Evolutionary conservation across 371 early-diverging fungal species (phyloP).

Genomic region (Nematocida sp.): DNA sequence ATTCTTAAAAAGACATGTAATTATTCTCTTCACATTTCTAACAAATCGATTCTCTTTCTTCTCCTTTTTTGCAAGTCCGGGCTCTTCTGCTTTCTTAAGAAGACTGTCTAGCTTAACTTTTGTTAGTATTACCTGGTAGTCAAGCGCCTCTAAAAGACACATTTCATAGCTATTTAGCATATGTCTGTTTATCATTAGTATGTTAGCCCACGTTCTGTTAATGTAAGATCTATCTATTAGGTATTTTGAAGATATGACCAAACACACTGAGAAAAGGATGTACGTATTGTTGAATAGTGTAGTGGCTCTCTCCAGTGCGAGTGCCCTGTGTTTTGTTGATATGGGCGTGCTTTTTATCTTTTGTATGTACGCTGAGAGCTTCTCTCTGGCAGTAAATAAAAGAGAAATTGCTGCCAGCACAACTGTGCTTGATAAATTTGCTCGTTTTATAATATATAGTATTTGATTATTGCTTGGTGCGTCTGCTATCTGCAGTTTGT

Average conservation of each 20-base stretch:
- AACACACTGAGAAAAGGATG: slow-evolving; percentile 38
- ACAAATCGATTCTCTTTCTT: slow-evolving; percentile 39
- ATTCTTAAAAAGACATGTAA: slow-evolving; percentile 41
- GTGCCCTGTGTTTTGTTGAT: not conserved
- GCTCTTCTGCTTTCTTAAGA: slow-evolving; percentile 6
- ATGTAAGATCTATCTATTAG: slow-evolving; percentile 50
- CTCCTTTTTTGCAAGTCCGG: slow-evolving; percentile 1
- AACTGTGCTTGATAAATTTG: slow-evolving; percentile 52
- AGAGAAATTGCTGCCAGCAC: slow-evolving; percentile 50
- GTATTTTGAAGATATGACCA: slow-evolving; percentile 55
- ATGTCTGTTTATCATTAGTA: slow-evolving; percentile 48
- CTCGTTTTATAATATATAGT: slow-evolving; percentile 25
- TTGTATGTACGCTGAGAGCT: slow-evolving; percentile 22
- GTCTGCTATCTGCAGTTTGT: slow-evolving; percentile 29
- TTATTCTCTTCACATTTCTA: slow-evolving; percentile 21
- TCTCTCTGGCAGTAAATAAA: slow-evolving; percentile 34
- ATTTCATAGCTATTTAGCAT: slow-evolving; percentile 36
- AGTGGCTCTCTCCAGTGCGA: slow-evolving; percentile 8
- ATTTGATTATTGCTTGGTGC: slow-evolving; percentile 28
- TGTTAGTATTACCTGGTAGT: slow-evolving; percentile 26
- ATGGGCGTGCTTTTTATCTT: not conserved
- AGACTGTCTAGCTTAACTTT: not conserved
- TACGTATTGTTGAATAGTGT: slow-evolving; percentile 23
- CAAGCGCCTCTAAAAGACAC: slow-evolving; percentile 23
- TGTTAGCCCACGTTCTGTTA: slow-evolving; percentile 54